phyloP scores from a whole-genome alignment of 306 rosid species.

The Acacia melanoxylon region DNA sequence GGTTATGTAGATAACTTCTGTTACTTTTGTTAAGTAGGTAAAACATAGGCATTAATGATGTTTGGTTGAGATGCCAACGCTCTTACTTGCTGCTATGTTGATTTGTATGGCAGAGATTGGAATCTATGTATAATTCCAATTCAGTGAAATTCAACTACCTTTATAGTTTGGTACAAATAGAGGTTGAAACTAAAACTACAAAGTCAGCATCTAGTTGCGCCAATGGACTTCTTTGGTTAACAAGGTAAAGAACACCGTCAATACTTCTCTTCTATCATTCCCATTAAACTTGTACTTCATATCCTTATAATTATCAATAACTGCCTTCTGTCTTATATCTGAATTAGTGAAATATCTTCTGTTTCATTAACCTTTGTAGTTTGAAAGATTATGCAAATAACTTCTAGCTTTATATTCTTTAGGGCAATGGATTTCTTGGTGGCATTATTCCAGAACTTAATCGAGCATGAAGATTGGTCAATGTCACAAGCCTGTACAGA shows the following conservation, averaged over 20 bases:
- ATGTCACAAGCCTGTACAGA: constrained; percentile 95
- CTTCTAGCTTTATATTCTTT: constrained; percentile 37
- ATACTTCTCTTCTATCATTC: neutral
- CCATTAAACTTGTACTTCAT: constrained; percentile 18
- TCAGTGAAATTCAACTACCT: constrained; percentile 60
- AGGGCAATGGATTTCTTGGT: constrained; percentile 99
- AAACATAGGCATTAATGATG: neutral
- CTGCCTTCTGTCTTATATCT: neutral
- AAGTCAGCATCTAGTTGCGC: constrained; percentile 93
- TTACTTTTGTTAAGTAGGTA: neutral
- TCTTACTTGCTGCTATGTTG: constrained; percentile 33
- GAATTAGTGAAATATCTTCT: neutral
- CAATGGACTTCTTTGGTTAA: constrained; percentile 99
- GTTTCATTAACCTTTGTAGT: neutral
- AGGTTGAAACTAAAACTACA: constrained; percentile 77
- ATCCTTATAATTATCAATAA: neutral
- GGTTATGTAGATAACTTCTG: neutral
- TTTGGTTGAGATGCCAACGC: constrained; percentile 8
- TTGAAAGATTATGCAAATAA: constrained; percentile 18
- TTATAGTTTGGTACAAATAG: constrained; percentile 77
- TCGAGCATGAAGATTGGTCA: constrained; percentile 81
- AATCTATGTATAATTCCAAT: constrained; percentile 60
- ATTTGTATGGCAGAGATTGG: constrained; percentile 77
- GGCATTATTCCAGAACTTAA: constrained; percentile 76
- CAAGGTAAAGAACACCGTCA: constrained; percentile 58